A percentile compares a stretch with the other conserved stretches of the same genome.
These are phyloP conservation scores for Aspergillus pseudotamarii DNA, from an alignment of 2,329 filamentous ascomycete species.

Conservation along the genomic window DNA sequence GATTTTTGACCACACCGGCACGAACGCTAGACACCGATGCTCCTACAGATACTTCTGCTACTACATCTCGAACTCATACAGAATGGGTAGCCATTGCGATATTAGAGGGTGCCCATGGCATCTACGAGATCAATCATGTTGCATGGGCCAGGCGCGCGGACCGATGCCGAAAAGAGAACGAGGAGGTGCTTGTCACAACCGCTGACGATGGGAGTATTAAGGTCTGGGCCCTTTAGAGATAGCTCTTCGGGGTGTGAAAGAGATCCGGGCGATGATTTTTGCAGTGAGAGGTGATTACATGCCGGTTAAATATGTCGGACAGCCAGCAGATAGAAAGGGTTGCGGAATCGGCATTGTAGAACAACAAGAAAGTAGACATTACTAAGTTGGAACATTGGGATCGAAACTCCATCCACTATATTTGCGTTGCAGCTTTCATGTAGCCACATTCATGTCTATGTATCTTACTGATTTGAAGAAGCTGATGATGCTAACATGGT, in stretches of 20 bases:
- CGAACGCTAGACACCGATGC: conserved; percentile 30
- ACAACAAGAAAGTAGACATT: not conserved
- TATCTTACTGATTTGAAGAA: conserved; percentile 1
- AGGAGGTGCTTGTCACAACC: conserved; percentile 87
- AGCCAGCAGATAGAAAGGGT: not conserved
- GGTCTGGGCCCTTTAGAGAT: conserved; percentile 67
- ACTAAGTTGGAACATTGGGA: not conserved
- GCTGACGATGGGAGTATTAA: conserved; percentile 89
- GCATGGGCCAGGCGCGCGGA: conserved; percentile 84
- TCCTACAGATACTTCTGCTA: conserved; percentile 27
- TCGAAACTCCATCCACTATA: not conserved
- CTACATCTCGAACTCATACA: conserved; percentile 37
- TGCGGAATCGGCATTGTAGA: not conserved
- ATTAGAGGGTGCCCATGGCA: conserved; percentile 77
- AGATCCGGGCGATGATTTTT: not conserved
- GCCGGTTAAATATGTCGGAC: not conserved
- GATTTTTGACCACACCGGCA: conserved; percentile 33
- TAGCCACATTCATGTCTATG: conserved; percentile 4
- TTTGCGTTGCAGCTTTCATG: not conserved
- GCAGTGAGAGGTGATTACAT: not conserved
- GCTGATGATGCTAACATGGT: conserved; percentile 3
- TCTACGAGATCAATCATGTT: conserved; percentile 92
- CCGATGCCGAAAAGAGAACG: conserved; percentile 53
- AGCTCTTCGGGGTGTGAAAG: conserved; percentile 6
- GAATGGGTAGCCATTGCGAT: conserved; percentile 73